Evolutionary conservation across 805 yeast species (phyloP).

Genomic region (Saccharomycopsis fermentans): DNA sequence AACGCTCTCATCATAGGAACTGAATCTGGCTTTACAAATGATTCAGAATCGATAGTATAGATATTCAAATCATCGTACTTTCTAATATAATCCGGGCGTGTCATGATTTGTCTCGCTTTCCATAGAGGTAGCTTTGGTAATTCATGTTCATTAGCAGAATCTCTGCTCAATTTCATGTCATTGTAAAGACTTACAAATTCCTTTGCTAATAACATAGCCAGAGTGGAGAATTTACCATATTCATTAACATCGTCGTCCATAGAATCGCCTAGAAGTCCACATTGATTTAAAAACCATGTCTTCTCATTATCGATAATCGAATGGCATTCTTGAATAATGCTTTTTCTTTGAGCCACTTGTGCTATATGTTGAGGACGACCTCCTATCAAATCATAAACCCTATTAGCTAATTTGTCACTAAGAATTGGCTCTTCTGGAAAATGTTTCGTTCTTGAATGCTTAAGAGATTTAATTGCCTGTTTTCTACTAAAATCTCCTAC

Average conservation of each 20-base stretch:
- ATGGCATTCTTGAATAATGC: slow-evolving; percentile 53
- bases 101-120: slow-evolving; percentile 80
- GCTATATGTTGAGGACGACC: slow-evolving; percentile 79
- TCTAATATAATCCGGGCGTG: slow-evolving; percentile 72
- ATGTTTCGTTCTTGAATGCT: slow-evolving; percentile 36
- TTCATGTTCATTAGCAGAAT: slow-evolving; percentile 34
- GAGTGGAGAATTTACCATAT: slow-evolving; percentile 61
- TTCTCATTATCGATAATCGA: slow-evolving; percentile 67
- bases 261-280: slow-evolving; percentile 62
- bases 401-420: slow-evolving; percentile 33
- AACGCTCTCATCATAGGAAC: slow-evolving; percentile 89
- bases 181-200: slow-evolving; percentile 61
- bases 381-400: slow-evolving; percentile 61
- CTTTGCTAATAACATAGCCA: slow-evolving; percentile 64
- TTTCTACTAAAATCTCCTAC: slow-evolving; percentile 50
- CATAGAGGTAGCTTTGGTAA: slow-evolving; percentile 71
- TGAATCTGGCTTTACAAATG: slow-evolving; percentile 69
- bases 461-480: slow-evolving; percentile 47
- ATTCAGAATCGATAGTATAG: slow-evolving; percentile 66
- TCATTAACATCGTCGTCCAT: slow-evolving; percentile 92
- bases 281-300: slow-evolving; percentile 78
- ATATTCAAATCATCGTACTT: slow-evolving; percentile 64
- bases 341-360: slow-evolving; percentile 51
- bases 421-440: slow-evolving; percentile 30
- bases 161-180: background rate